Percentiles rank a stretch among this genome's conserved stretches.
Conservation (phyloP, 805 yeast species). For the Candida chauliodis region DNA sequence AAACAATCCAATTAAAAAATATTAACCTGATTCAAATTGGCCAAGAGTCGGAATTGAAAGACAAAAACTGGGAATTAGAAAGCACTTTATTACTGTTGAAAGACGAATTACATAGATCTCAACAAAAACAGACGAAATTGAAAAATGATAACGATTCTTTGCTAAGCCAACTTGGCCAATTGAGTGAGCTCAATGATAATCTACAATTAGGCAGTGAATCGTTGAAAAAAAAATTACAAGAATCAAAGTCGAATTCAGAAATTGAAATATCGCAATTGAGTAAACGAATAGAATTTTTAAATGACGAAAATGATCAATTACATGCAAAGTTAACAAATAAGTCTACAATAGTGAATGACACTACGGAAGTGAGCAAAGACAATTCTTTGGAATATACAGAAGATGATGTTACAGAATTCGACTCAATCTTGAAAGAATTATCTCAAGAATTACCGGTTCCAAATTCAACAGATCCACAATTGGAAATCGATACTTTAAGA, state of each 20-base stretch:
- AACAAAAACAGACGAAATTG: conserved; percentile 39
- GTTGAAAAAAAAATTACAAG: conserved; percentile 35
- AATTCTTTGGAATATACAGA: conserved; percentile 15
- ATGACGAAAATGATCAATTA: conserved; percentile 65
- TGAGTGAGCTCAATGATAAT: conserved; percentile 50
- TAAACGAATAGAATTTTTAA: conserved; percentile 52
- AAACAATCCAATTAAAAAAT: conserved; percentile 31
- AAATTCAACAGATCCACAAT: conserved; percentile 40
- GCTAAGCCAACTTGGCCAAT: conserved; percentile 20
- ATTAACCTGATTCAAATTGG: conserved; percentile 30
- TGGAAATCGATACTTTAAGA: conserved; percentile 65
- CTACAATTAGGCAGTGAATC: conserved; percentile 36
- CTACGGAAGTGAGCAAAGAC: neutral
- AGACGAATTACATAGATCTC: conserved; percentile 40
- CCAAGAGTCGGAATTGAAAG: conserved; percentile 50
- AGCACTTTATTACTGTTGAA: conserved; percentile 43
- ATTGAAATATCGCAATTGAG: conserved; percentile 48
- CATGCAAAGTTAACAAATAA: conserved; percentile 30
- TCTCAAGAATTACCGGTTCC: conserved; percentile 20
- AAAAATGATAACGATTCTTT: conserved; percentile 30
- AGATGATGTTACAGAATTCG: conserved; percentile 34
- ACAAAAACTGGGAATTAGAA: conserved; percentile 65
- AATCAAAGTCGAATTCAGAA: conserved; percentile 31
- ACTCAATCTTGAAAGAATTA: conserved; percentile 28
- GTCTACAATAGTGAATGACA: neutral